Percentiles rank a stretch among this genome's conserved stretches.
Evolutionary conservation across 2,329 filamentous ascomycete species (phyloP).

Genomic region (Trichoderma brevicompactum): DNA sequence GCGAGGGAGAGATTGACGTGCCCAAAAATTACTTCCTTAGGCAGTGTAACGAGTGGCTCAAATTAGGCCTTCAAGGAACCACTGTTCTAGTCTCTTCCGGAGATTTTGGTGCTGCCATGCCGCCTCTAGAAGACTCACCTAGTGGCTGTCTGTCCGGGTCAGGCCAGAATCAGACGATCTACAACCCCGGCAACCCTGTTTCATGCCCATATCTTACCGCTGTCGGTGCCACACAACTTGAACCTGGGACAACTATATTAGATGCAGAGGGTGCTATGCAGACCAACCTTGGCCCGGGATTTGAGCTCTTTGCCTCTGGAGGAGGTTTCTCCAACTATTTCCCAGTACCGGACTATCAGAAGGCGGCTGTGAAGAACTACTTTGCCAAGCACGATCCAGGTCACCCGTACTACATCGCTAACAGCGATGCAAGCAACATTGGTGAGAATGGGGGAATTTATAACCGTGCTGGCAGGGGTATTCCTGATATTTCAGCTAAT

Average conservation of each 20-base stretch:
- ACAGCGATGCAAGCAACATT: slow-evolving; percentile 45
- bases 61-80: slow-evolving; percentile 50
- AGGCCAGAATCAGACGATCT: slow-evolving; percentile 31
- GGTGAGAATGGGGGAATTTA: slow-evolving; percentile 38
- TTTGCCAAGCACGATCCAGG: slow-evolving; percentile 35
- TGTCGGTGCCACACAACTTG: slow-evolving; percentile 55
- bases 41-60: slow-evolving; percentile 51
- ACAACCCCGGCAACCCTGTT: slow-evolving; percentile 45
- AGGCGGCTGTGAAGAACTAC: slow-evolving; percentile 35
- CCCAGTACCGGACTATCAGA: slow-evolving; percentile 38
- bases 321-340: slow-evolving; percentile 46
- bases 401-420: slow-evolving; percentile 33
- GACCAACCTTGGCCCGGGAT: slow-evolving; percentile 27
- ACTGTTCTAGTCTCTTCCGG: slow-evolving; percentile 49
- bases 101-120: slow-evolving; percentile 40
- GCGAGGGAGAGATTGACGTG: slow-evolving; percentile 52
- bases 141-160: slow-evolving; percentile 28
- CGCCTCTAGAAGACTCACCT: slow-evolving; percentile 4
- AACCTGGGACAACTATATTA: slow-evolving; percentile 40
- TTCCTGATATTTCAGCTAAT: slow-evolving; percentile 48
- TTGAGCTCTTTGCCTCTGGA: slow-evolving; percentile 32
- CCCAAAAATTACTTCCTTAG: slow-evolving; percentile 51
- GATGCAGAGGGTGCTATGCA: slow-evolving; percentile 31
- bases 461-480: slow-evolving; percentile 44
- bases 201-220: slow-evolving; percentile 52